Evolutionary conservation across 306 rosid species (phyloP).

Genomic region (Prosopis cineraria): DNA sequence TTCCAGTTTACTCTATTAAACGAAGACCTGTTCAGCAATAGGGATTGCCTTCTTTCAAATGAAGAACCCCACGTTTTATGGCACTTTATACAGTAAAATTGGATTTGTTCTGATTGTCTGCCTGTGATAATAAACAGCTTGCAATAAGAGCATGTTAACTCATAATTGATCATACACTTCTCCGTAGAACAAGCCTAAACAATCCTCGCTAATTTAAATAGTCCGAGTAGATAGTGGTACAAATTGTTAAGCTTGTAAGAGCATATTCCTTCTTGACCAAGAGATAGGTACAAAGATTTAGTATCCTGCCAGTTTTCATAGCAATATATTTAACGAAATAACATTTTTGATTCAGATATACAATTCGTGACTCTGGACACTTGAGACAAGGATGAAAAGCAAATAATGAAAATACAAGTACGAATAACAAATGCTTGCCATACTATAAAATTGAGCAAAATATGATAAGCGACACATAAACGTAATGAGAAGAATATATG

Average conservation of each 20-base stretch:
- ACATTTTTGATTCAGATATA: background rate
- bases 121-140: slow-evolving; percentile 34
- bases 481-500: background rate
- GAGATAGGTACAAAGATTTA: background rate
- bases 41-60: slow-evolving; percentile 33
- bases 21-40: slow-evolving; percentile 40
- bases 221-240: background rate
- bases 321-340: background rate
- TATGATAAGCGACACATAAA: background rate
- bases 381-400: background rate
- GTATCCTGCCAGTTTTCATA: background rate
- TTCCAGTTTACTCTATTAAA: slow-evolving; percentile 35
- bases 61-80: slow-evolving; percentile 37
- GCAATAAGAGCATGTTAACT: background rate
- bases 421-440: background rate
- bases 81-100: slow-evolving; percentile 23
- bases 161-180: background rate
- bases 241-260: background rate
- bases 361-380: background rate
- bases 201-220: background rate
- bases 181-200: background rate
- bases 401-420: background rate
- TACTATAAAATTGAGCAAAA: background rate
- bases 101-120: slow-evolving; percentile 37
- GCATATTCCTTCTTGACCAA: background rate